phyloP scores from a whole-genome alignment of 1,284 basidiomycete species.

The Termitomyces sp. region DNA sequence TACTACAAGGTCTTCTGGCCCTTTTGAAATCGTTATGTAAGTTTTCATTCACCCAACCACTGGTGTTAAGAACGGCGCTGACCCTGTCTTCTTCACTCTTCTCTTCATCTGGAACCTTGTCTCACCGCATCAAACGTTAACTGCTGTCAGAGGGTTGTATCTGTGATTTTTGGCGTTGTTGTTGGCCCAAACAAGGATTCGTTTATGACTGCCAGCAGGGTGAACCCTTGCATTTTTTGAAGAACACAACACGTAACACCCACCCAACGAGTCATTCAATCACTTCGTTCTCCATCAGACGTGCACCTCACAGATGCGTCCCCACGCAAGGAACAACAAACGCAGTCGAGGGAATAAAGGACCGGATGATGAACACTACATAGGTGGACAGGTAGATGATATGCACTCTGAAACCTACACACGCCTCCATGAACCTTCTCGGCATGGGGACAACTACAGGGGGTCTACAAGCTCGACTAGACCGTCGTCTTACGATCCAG shows the following conservation, averaged over 20 bases:
- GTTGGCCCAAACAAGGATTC: conserved; percentile 5
- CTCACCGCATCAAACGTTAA: conserved; percentile 9
- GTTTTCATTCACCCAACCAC: conserved; percentile 20
- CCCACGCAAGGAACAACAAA: conserved; percentile 43
- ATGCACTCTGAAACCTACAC: conserved; percentile 39
- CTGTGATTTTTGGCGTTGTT: conserved; percentile 16
- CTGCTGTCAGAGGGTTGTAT: conserved; percentile 8
- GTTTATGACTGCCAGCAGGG: conserved; percentile 18
- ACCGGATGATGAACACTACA: conserved; percentile 45
- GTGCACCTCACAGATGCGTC: conserved; percentile 38
- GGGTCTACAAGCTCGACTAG: conserved; percentile 40
- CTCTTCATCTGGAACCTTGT: conserved; percentile 8
- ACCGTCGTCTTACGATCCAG: conserved; percentile 37
- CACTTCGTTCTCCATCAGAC: conserved; percentile 13
- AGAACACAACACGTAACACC: conserved; percentile 29
- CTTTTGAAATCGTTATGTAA: conserved; percentile 26
- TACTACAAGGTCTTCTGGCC: conserved; percentile 12
- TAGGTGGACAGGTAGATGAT: conserved; percentile 48
- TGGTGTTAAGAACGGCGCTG: conserved; percentile 14
- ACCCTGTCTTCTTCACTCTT: conserved; percentile 12
- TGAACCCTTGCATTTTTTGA: conserved; percentile 30
- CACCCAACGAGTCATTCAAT: conserved; percentile 18
- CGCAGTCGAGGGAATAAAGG: conserved; percentile 45
- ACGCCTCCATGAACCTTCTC: conserved; percentile 34
- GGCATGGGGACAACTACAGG: conserved; percentile 47